These are phyloP conservation scores for Globisporangium irregulare DNA, from an alignment of 352 stramenopile species.

Conservation along the genomic window DNA sequence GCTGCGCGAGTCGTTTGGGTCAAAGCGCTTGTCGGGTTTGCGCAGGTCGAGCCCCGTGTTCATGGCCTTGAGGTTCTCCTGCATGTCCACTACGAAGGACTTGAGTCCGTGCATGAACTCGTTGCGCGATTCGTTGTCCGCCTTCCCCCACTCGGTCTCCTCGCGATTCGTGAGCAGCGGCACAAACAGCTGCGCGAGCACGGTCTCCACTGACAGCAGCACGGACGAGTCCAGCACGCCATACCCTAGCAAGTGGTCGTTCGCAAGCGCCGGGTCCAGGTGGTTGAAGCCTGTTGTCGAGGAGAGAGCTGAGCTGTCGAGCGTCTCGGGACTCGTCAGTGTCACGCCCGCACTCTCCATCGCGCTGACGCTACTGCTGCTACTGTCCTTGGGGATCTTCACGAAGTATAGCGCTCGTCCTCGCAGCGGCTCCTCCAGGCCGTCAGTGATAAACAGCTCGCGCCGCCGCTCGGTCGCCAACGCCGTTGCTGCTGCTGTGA, in stretches of 20 bases:
- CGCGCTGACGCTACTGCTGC: neutral
- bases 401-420: conserved; percentile 74
- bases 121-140: conserved; percentile 56
- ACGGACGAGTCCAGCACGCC: conserved; percentile 70
- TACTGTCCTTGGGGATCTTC: conserved; percentile 42
- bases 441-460: conserved; percentile 85
- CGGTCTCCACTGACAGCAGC: conserved; percentile 66
- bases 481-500: conserved; percentile 5
- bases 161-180: conserved; percentile 42
- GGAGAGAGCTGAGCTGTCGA: conserved; percentile 6
- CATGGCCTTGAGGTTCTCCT: conserved; percentile 90
- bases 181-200: conserved; percentile 70
- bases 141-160: conserved; percentile 63
- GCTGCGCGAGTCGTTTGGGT: conserved; percentile 61
- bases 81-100: conserved; percentile 79
- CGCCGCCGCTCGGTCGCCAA: conserved; percentile 24
- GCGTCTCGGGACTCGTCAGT: conserved; percentile 15
- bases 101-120: conserved; percentile 85
- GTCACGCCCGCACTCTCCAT: conserved; percentile 3
- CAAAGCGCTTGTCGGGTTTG: conserved; percentile 84
- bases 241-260: conserved; percentile 69
- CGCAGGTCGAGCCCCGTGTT: conserved; percentile 84
- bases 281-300: neutral
- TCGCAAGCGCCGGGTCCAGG: conserved; percentile 59
- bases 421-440: conserved; percentile 61